phyloP scores from a whole-genome alignment of 2,329 filamentous ascomycete genomes.

The Lecanicillium sp. region DNA sequence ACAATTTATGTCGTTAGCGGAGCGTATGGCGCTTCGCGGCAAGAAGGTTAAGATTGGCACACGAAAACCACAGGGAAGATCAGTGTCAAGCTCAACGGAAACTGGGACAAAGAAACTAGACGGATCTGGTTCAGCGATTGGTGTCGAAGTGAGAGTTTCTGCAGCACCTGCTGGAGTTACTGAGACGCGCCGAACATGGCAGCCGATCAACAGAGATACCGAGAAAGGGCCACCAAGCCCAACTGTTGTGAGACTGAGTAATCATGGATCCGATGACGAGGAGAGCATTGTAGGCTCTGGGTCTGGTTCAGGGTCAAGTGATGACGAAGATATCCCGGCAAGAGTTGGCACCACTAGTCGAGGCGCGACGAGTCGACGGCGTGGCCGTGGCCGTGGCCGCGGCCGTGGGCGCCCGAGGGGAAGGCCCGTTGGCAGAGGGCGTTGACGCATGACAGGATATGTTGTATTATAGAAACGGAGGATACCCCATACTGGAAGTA shows the following conservation, averaged over 20 bases:
- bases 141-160: too few relatives aligned
- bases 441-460: too few relatives aligned
- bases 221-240: neutral
- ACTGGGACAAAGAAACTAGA: neutral
- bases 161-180: too few relatives aligned
- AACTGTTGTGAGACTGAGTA: neutral
- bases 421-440: too few relatives aligned
- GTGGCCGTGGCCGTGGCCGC: slow-evolving; percentile 11
- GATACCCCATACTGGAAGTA: too few relatives aligned
- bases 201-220: neutral
- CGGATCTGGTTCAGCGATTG: neutral
- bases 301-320: slow-evolving; percentile 7
- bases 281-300: too few relatives aligned
- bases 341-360: slow-evolving; percentile 2
- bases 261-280: too few relatives aligned
- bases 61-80: slow-evolving; percentile 17
- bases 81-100: neutral
- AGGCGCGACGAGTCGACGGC: slow-evolving; percentile 8
- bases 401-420: slow-evolving; percentile 16
- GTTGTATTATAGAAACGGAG: too few relatives aligned
- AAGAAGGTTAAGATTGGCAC: slow-evolving; percentile 44
- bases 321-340: slow-evolving; percentile 12
- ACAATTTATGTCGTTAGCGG: slow-evolving; percentile 45
- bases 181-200: too few relatives aligned
- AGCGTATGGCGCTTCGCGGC: slow-evolving; percentile 46